Evolutionary conservation across 1,139 yeast genomes (phyloP).

Genomic region (Nakaseomyces delphensis): DNA sequence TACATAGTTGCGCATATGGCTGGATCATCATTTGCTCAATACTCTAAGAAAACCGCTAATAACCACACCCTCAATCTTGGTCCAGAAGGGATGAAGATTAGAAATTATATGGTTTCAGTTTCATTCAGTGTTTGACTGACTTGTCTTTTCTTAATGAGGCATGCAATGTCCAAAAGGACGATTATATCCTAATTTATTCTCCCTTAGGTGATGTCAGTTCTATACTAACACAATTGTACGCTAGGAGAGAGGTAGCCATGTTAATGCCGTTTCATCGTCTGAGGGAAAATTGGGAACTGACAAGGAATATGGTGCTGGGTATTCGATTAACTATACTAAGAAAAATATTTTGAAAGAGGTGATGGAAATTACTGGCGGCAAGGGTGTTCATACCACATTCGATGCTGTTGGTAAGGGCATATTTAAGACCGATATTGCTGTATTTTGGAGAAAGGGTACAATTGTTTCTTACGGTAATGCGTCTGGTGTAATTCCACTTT

Average conservation of each 20-base stretch:
- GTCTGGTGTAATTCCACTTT: conserved; percentile 73
- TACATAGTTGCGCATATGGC: conserved; percentile 59
- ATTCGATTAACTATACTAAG: conserved; percentile 48
- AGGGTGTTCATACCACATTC: conserved; percentile 64
- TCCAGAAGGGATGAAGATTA: conserved; percentile 39
- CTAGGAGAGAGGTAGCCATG: conserved; percentile 61
- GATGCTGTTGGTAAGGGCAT: conserved; percentile 83
- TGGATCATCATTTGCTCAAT: conserved; percentile 58
- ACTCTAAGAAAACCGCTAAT: conserved; percentile 41
- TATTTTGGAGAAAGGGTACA: conserved; percentile 63
- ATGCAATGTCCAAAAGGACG: conserved; percentile 57
- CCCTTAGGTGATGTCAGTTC: conserved; percentile 94
- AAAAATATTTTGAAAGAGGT: conserved; percentile 49
- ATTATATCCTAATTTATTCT: conserved; percentile 70
- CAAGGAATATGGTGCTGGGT: conserved; percentile 66
- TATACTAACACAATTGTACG: conserved; percentile 54
- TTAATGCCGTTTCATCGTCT: conserved; percentile 77
- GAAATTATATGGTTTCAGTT: conserved; percentile 49
- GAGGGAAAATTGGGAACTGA: conserved; percentile 56
- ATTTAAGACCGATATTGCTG: conserved; percentile 53
- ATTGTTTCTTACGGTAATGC: conserved; percentile 77
- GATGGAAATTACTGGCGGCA: conserved; percentile 54
- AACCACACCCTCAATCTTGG: conserved; percentile 43
- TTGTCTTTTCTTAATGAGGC: conserved; percentile 60
- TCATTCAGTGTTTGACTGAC: conserved; percentile 75